Base-by-base conservation (phyloP, 495 filamentous ascomycete genomes). In the Saxispiralis lemnorum region DNA sequence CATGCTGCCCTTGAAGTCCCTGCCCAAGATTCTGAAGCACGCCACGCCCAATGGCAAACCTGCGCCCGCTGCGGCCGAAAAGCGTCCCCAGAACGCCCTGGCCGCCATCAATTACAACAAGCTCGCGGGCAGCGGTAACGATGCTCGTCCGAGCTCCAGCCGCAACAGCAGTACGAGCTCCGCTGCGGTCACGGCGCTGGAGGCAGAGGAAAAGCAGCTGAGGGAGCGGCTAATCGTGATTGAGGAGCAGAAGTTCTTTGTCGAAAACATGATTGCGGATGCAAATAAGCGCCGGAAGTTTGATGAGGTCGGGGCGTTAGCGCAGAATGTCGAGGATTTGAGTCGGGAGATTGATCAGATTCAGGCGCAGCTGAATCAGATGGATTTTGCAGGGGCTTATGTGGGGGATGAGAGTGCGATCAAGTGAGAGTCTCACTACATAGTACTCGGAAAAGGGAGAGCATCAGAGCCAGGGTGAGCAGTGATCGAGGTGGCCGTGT, bases 181-280 rank as follows among this genome's bases (percentile, higher is more conserved):
- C 5, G 50, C 41, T n/a, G 75, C 70, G 7, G 65, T 87, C 0
- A 82, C 79, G 0, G 75, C 73, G 4, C 61, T 93, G 14, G 83
- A 93, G 57, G 74, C 71, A 7, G 83, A 92, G 54, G 92, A 97
- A 56, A 93, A 87, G 51, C 76, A 84, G 21, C 60, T 93, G 1
- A 70, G 81, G 11, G 88, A 96, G 53, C 66, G 75, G 33, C 61
- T 96, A 14, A 84, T 93, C 34, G 82, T 97, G 17, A 67, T 97
- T 0, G 89, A 96, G 62, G 89, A 97, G 57, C 89, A 97, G 60
- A 75, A 75, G 56, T 95, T 94, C 56, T 72, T 96, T 55, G 85
- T 97, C 0, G 71, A 75, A 14, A 79, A 83, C 51, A 95, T 95
- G 85, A 71, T 96, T 38, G 75, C 68, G 6, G 77, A 81, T 37